These are phyloP conservation scores for Yamagishiella unicocca DNA, from an alignment of 139 green algal genomes.

Conservation along the genomic window DNA sequence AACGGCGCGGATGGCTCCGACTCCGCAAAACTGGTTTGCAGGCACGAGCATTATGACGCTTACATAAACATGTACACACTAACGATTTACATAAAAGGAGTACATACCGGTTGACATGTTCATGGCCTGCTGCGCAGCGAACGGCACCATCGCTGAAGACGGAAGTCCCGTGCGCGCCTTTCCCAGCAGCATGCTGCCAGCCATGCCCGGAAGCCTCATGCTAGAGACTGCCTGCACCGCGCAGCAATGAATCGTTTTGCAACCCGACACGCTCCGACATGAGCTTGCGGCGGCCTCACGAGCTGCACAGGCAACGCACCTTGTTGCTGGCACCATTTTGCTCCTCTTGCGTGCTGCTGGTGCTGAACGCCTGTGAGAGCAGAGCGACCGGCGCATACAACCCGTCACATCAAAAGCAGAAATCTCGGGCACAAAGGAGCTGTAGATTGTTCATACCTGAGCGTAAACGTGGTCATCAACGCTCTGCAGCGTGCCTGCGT, in stretches of 20 bases:
- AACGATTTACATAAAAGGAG: too few species aligned
- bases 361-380: slow-evolving; percentile 32
- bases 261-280: slow-evolving; percentile 23
- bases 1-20: too few species aligned
- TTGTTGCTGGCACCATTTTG: slow-evolving; percentile 1
- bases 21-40: too few species aligned
- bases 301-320: background rate
- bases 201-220: slow-evolving; percentile 40
- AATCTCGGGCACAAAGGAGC: background rate
- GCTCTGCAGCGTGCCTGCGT: slow-evolving; percentile 29
- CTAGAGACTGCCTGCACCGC: background rate
- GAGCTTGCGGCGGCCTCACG: background rate
- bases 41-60: too few species aligned
- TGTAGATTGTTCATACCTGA: background rate
- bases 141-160: slow-evolving; percentile 32
- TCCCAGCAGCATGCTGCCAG: slow-evolving; percentile 37
- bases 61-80: too few species aligned
- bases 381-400: background rate
- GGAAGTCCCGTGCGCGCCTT: slow-evolving; percentile 10
- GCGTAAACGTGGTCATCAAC: slow-evolving; percentile 36
- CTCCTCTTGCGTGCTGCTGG: slow-evolving; percentile 13
- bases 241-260: too few species aligned
- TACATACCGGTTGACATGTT: slow-evolving; percentile 50
- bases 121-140: slow-evolving; percentile 54
- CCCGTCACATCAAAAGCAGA: background rate